phyloP scores from a whole-genome alignment of 2,329 filamentous ascomycete species.

The Laburnicola sp. region DNA sequence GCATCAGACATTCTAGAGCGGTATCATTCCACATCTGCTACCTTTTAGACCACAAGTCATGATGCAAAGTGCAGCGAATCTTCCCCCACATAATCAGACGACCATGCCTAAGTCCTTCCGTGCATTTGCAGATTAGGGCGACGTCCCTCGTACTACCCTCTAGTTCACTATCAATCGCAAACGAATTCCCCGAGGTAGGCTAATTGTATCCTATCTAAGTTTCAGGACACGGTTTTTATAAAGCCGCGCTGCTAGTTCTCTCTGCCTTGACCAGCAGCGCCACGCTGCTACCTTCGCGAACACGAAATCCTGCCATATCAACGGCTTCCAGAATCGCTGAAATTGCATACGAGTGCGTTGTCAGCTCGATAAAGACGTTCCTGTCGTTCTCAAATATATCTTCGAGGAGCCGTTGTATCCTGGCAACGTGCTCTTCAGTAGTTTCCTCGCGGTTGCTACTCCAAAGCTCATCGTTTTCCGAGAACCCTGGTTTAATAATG shows the following conservation, averaged over 20 bases:
- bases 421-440: background rate
- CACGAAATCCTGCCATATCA: slow-evolving; percentile 24
- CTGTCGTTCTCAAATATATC: slow-evolving; percentile 53
- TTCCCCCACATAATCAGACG: too few species aligned
- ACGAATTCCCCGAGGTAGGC: too few species aligned
- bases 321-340: slow-evolving; percentile 56
- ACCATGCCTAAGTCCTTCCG: too few species aligned
- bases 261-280: slow-evolving; percentile 1
- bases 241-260: background rate
- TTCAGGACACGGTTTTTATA: too few species aligned
- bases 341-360: slow-evolving; percentile 59
- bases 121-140: too few species aligned
- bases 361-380: slow-evolving; percentile 52
- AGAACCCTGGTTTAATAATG: slow-evolving; percentile 60
- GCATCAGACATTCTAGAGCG: too few species aligned
- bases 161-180: too few species aligned
- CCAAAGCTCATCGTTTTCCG: slow-evolving; percentile 54
- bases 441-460: slow-evolving; percentile 22
- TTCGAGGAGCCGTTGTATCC: slow-evolving; percentile 43
- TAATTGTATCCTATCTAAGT: too few species aligned
- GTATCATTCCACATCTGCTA: too few species aligned
- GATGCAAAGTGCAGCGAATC: too few species aligned
- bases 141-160: too few species aligned
- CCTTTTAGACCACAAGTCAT: too few species aligned
- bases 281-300: slow-evolving; percentile 1